These are phyloP conservation scores for Cladosporium colombiae DNA, from an alignment of 2,329 filamentous ascomycete genomes.

Conservation along the genomic window DNA sequence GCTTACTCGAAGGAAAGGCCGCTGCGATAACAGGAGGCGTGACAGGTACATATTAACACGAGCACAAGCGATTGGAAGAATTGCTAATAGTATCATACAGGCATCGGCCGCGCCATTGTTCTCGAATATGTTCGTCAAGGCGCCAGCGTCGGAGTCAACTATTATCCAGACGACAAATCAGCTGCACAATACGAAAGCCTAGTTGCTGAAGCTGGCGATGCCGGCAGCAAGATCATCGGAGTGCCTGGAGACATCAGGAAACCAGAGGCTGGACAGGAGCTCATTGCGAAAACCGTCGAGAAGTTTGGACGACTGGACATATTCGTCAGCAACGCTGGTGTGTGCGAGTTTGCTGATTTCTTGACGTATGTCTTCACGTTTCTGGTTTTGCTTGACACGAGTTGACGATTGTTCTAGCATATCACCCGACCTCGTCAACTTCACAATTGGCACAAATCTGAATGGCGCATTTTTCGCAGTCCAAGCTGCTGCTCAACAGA, in stretches of 20 bases:
- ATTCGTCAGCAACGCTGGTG: constrained; percentile 84
- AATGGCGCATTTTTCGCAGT: constrained; percentile 85
- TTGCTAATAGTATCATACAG: constrained; percentile 50
- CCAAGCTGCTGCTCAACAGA: constrained; percentile 81
- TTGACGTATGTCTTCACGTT: constrained; percentile 55
- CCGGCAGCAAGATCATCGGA: constrained; percentile 56
- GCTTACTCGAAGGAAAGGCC: constrained; percentile 70
- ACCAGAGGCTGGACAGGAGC: constrained; percentile 66
- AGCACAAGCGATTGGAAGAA: background rate
- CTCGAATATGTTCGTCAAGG: constrained; percentile 77
- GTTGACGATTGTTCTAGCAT: constrained; percentile 50
- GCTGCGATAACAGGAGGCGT: constrained; percentile 85
- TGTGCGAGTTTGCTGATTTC: constrained; percentile 88
- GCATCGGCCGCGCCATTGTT: constrained; percentile 83
- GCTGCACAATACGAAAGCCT: constrained; percentile 48
- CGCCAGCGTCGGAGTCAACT: constrained; percentile 77
- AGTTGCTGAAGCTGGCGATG: constrained; percentile 11
- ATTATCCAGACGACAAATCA: constrained; percentile 62
- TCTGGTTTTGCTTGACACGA: background rate
- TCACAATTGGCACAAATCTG: constrained; percentile 78
- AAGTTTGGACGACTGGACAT: constrained; percentile 60
- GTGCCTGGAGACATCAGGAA: constrained; percentile 76
- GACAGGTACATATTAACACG: constrained; percentile 55
- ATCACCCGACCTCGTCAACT: constrained; percentile 66
- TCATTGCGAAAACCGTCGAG: constrained; percentile 67